These are phyloP conservation scores for Geotrichum klebahnii DNA, from an alignment of 1,139 yeast genomes.

Conservation along the genomic window DNA sequence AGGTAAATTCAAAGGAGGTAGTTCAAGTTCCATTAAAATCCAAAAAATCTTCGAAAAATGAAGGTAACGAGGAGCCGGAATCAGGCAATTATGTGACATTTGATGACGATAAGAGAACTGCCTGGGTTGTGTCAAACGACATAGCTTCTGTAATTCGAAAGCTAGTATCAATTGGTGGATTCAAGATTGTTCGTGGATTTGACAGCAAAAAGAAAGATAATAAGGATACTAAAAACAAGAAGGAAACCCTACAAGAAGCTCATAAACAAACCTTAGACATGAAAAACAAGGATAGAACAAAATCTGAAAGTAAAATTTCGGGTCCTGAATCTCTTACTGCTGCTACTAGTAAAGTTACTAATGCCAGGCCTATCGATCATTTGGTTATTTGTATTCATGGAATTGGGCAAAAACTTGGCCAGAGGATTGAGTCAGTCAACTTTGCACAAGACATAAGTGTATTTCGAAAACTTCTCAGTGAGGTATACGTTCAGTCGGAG, in stretches of 20 bases:
- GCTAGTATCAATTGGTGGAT: slow-evolving; percentile 25
- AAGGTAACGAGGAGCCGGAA: background rate
- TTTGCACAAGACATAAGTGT: slow-evolving; percentile 78
- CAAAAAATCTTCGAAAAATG: background rate
- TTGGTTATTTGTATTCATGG: slow-evolving; percentile 83
- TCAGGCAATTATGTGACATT: slow-evolving; percentile 2
- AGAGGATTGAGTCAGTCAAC: slow-evolving; percentile 69
- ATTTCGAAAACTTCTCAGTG: slow-evolving; percentile 60
- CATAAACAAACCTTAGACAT: slow-evolving; percentile 18
- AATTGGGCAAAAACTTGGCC: slow-evolving; percentile 79
- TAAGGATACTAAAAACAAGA: too few species aligned
- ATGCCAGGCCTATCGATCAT: slow-evolving; percentile 54
- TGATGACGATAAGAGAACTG: slow-evolving; percentile 7
- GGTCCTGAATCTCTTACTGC: background rate
- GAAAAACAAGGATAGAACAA: slow-evolving; percentile 4
- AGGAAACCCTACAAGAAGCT: too few species aligned
- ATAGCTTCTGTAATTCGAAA: slow-evolving; percentile 14
- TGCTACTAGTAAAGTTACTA: slow-evolving; percentile 17
- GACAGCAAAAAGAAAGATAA: slow-evolving; percentile 17
- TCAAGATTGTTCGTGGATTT: slow-evolving; percentile 30
- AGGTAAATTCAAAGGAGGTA: background rate
- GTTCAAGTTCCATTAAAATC: background rate
- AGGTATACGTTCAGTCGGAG: slow-evolving; percentile 49
- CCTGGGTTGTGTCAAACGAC: slow-evolving; percentile 21
- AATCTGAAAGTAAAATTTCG: slow-evolving; percentile 8